phyloP scores from a whole-genome alignment of 805 yeast genomes.

The Hanseniaspora singularis region DNA sequence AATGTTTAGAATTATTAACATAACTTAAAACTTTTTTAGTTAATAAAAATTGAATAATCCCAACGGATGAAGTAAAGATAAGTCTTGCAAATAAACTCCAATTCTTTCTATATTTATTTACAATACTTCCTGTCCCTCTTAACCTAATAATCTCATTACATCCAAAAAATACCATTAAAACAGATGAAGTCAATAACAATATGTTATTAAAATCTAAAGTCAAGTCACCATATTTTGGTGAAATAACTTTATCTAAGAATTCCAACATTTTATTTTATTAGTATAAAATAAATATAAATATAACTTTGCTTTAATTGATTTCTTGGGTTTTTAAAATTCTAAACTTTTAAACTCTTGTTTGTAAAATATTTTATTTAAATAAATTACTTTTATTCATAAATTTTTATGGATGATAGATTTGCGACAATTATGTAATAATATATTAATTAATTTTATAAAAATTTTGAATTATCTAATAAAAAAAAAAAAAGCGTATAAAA shows the following conservation, averaged over 20 bases:
- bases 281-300: background rate
- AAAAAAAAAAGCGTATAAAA: too few relatives aligned
- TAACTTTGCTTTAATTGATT: background rate
- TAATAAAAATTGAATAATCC: constrained; percentile 23
- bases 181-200: constrained; percentile 33
- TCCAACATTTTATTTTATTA: constrained; percentile 29
- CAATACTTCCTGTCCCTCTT: constrained; percentile 20
- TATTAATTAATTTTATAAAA: too few relatives aligned
- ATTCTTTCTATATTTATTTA: constrained; percentile 30
- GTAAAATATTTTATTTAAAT: too few relatives aligned
- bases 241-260: constrained; percentile 23
- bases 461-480: too few relatives aligned
- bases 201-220: constrained; percentile 51
- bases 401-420: too few relatives aligned
- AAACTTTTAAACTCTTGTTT: too few relatives aligned
- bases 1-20: constrained; percentile 23
- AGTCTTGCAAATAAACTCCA: constrained; percentile 31
- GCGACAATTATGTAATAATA: too few relatives aligned
- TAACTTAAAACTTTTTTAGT: constrained; percentile 17
- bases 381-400: too few relatives aligned
- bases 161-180: constrained; percentile 37
- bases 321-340: too few relatives aligned
- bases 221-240: constrained; percentile 39
- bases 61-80: constrained; percentile 26
- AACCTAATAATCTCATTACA: constrained; percentile 28